Conservation (phyloP, 2,329 filamentous ascomycete species). For the Ophiostoma himal-ulmi region DNA sequence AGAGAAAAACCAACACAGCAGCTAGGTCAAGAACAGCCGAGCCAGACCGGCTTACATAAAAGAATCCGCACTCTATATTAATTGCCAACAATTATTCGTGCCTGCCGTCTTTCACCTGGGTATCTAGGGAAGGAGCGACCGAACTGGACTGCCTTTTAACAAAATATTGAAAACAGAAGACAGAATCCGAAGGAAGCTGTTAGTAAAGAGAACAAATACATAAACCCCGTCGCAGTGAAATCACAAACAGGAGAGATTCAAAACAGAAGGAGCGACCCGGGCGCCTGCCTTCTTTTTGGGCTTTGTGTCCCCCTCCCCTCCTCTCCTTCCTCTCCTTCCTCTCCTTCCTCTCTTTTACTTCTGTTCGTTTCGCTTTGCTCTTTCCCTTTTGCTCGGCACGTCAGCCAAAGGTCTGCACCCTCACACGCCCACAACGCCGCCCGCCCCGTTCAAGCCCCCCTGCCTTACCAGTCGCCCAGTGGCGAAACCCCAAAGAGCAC, state of each 20-base stretch:
- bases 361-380: background rate
- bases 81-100: background rate
- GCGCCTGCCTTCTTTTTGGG: background rate
- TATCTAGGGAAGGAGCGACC: constrained; percentile 4
- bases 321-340: background rate
- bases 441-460: constrained; percentile 14
- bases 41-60: constrained; percentile 6
- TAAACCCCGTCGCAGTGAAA: background rate
- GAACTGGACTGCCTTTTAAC: background rate
- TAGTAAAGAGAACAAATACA: no score
- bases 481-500: background rate
- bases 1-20: background rate
- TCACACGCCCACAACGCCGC: background rate
- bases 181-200: background rate
- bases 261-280: constrained; percentile 9
- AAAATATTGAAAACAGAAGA: no score
- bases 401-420: constrained; percentile 5
- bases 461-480: constrained; percentile 7
- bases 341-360: background rate
- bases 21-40: background rate
- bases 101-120: background rate
- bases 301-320: background rate
- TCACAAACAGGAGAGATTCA: background rate
- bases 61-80: background rate
- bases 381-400: background rate